These are phyloP conservation scores for Ceratonia siliqua DNA, from an alignment of 306 rosid genomes.

Conservation along the genomic window DNA sequence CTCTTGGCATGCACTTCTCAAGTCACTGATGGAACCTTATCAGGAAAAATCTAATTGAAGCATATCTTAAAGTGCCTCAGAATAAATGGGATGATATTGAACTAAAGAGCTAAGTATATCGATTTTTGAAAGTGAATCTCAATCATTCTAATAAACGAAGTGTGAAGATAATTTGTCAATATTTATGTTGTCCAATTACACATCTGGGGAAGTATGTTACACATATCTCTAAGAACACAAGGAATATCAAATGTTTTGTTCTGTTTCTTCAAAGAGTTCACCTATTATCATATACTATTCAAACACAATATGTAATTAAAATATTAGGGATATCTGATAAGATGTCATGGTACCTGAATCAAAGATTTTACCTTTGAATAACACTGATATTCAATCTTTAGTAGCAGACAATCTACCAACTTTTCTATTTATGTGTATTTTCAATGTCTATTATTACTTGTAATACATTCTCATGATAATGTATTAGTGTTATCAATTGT, in stretches of 20 bases:
- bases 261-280: constrained; percentile 7
- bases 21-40: background rate
- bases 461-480: constrained; percentile 5
- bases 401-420: background rate
- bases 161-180: constrained; percentile 9
- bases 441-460: background rate
- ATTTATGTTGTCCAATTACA: background rate
- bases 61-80: constrained; percentile 1
- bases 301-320: background rate
- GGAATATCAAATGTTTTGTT: background rate
- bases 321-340: background rate
- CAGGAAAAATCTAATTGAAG: background rate
- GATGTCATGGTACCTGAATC: constrained; percentile 5
- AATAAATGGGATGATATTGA: background rate
- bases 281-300: background rate
- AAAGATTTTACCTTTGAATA: background rate
- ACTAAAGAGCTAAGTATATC: background rate
- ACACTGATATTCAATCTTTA: background rate
- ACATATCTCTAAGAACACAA: background rate
- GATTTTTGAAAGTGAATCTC: constrained; percentile 3
- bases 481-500: background rate
- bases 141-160: background rate
- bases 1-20: constrained; percentile 2
- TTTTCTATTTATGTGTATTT: background rate
- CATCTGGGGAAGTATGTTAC: constrained; percentile 9